These are phyloP conservation scores for Pseudozyma thailandica DNA, from an alignment of 1,284 basidiomycete species.

Conservation along the genomic window DNA sequence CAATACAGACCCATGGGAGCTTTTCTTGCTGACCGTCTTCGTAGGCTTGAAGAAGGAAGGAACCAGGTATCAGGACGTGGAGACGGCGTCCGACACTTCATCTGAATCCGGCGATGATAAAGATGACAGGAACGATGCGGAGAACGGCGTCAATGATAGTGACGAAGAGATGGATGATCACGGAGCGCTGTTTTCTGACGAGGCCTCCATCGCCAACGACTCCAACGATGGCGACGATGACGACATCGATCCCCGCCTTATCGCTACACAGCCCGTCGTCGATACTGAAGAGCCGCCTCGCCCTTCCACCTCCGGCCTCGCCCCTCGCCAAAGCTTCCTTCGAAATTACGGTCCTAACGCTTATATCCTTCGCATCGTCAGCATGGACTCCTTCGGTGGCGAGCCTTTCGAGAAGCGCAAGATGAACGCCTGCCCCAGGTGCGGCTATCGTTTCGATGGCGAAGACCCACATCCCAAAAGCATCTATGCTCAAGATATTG, in stretches of 20 bases:
- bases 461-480: background rate
- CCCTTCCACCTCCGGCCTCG: background rate
- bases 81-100: slow-evolving; percentile 27
- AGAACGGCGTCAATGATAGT: background rate
- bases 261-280: background rate
- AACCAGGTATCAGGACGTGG: slow-evolving; percentile 23
- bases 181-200: background rate
- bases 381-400: slow-evolving; percentile 20
- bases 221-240: background rate
- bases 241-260: slow-evolving; percentile 2
- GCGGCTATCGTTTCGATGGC: slow-evolving; percentile 33
- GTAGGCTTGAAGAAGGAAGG: slow-evolving; percentile 13
- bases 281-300: slow-evolving; percentile 10
- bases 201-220: background rate
- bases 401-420: background rate
- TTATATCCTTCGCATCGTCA: slow-evolving; percentile 25
- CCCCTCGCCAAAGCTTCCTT: slow-evolving; percentile 2
- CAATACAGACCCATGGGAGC: slow-evolving; percentile 26
- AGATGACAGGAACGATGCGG: slow-evolving; percentile 1
- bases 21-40: slow-evolving; percentile 19
- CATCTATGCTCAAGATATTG: background rate
- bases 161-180: background rate
- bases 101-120: slow-evolving; percentile 2
- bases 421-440: slow-evolving; percentile 13
- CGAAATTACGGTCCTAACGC: slow-evolving; percentile 31